A percentile compares a stretch with the other conserved stretches of the same genome.
These are phyloP conservation scores for Suillus spraguei DNA, from an alignment of 768 basidiomycete genomes.

Conservation along the genomic window DNA sequence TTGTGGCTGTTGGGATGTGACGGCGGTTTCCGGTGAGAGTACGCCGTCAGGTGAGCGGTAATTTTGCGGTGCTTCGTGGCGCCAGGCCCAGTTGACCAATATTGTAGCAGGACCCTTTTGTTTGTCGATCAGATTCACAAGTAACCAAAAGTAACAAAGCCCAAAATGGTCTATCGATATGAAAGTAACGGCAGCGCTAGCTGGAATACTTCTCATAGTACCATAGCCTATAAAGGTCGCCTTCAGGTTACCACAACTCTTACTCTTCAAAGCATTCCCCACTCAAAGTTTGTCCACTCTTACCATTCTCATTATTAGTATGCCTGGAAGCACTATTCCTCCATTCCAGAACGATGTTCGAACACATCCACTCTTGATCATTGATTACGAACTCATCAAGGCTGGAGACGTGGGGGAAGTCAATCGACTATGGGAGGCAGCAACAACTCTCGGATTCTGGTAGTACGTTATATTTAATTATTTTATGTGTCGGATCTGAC, in stretches of 20 bases:
- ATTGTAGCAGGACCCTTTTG: no score
- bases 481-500: background rate
- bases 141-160: no score
- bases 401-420: slow-evolving; percentile 39
- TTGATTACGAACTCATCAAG: slow-evolving; percentile 45
- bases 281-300: background rate
- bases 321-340: slow-evolving; percentile 37
- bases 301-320: slow-evolving; percentile 25
- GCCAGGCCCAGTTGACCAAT: no score
- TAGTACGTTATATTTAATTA: slow-evolving; percentile 40
- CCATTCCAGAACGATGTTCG: slow-evolving; percentile 49
- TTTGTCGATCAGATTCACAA: no score
- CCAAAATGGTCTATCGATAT: no score
- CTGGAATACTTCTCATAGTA: no score
- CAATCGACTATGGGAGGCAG: slow-evolving; percentile 49
- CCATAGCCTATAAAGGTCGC: background rate
- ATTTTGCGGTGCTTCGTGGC: no score
- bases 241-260: background rate
- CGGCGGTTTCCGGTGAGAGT: no score
- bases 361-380: slow-evolving; percentile 48
- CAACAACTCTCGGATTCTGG: slow-evolving; percentile 54
- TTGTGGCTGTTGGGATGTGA: no score
- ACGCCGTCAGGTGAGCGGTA: no score
- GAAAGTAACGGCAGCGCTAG: no score
- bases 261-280: background rate